Conservation (phyloP, 495 filamentous ascomycete species). For the Penicillium bovifimosum region DNA sequence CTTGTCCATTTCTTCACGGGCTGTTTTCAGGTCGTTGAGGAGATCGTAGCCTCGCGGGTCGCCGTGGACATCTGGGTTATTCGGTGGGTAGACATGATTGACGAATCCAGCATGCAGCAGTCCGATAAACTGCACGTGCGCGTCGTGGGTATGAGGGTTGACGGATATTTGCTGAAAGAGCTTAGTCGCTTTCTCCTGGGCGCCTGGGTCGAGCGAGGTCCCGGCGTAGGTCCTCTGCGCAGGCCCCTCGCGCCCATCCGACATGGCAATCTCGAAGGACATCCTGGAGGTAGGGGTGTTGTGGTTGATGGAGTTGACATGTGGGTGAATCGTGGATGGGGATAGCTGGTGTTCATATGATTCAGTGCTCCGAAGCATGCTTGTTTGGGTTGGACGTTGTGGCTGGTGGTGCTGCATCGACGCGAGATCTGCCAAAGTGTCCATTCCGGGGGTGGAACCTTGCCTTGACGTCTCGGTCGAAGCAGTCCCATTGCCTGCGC, state of each 20-base stretch:
- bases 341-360: slow-evolving; percentile 47
- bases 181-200: slow-evolving; percentile 49
- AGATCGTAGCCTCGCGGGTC: slow-evolving; percentile 52
- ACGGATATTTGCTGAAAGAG: slow-evolving; percentile 50
- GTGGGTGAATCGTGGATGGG: slow-evolving; percentile 42
- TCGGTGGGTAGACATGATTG: slow-evolving; percentile 47
- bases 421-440: slow-evolving; percentile 60
- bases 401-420: slow-evolving; percentile 62
- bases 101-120: slow-evolving; percentile 60
- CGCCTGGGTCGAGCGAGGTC: slow-evolving; percentile 48
- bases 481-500: slow-evolving; percentile 31
- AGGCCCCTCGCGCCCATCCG: slow-evolving; percentile 40
- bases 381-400: slow-evolving; percentile 38
- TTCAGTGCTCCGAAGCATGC: slow-evolving; percentile 41
- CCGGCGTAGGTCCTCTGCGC: slow-evolving; percentile 44
- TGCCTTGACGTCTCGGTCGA: slow-evolving; percentile 39
- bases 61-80: slow-evolving; percentile 41
- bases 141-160: slow-evolving; percentile 60
- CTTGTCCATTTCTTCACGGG: slow-evolving; percentile 59
- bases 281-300: slow-evolving; percentile 49
- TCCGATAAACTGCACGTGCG: slow-evolving; percentile 58
- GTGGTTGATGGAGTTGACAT: slow-evolving; percentile 46
- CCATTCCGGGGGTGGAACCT: slow-evolving; percentile 56
- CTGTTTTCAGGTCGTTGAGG: slow-evolving; percentile 55
- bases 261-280: slow-evolving; percentile 54